Evolutionary conservation across 2,329 filamentous ascomycete species (phyloP).

Genomic region (Fusarium palustre): DNA sequence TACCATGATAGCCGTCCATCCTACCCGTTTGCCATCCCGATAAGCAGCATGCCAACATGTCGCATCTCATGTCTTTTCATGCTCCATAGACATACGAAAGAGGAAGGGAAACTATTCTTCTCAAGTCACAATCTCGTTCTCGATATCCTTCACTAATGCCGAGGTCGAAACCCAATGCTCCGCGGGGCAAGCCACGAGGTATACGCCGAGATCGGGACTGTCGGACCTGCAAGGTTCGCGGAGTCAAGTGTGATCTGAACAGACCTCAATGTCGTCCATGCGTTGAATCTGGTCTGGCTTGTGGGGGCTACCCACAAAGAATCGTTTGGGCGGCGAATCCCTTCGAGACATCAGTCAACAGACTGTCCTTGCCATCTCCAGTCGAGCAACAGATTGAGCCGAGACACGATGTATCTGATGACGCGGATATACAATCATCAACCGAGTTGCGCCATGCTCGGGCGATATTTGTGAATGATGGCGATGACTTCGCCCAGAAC

Average conservation of each 20-base stretch:
- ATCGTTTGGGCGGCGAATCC: slow-evolving; percentile 47
- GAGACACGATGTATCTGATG: not conserved
- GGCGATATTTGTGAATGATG: not conserved
- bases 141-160: slow-evolving; percentile 2
- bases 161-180: slow-evolving; percentile 5
- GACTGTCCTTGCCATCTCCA: not conserved
- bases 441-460: fast-evolving
- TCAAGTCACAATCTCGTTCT: not conserved
- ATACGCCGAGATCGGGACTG: slow-evolving; percentile 49
- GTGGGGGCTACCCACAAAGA: slow-evolving; percentile 50
- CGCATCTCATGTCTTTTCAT: not conserved
- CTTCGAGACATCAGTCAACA: not conserved
- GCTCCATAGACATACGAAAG: slow-evolving; percentile 6
- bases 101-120: slow-evolving; percentile 22
- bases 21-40: not conserved
- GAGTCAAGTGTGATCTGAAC: slow-evolving; percentile 48
- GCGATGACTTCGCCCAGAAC: not conserved
- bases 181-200: slow-evolving; percentile 46
- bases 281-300: slow-evolving; percentile 46
- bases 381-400: not conserved
- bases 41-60: not conserved
- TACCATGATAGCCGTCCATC: not conserved
- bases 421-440: not conserved
- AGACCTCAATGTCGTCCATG: slow-evolving; percentile 45
- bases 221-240: slow-evolving; percentile 42